phyloP scores from a whole-genome alignment of 140 eudicot species.

The Stevia rebaudiana region DNA sequence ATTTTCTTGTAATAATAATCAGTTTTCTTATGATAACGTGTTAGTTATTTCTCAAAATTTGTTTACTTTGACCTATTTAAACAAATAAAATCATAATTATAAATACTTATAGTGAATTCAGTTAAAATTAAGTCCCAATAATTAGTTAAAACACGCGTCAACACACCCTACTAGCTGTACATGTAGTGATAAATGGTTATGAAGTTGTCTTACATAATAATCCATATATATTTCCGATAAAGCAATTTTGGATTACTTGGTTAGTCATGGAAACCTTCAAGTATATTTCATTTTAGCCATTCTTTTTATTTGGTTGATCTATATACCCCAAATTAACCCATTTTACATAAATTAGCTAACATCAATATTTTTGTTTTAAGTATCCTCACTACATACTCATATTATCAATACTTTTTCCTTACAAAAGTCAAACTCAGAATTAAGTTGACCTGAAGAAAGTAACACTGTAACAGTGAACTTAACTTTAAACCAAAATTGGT shows the following conservation, averaged over 20 bases:
- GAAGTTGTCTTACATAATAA: not conserved
- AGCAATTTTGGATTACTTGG: not conserved
- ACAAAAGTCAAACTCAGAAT: no score
- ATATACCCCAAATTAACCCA: not conserved
- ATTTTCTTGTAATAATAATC: not conserved
- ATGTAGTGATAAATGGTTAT: not conserved
- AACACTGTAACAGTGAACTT: no score
- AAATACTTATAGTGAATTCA: no score
- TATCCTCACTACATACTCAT: not conserved
- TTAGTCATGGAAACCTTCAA: not conserved
- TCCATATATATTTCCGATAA: not conserved
- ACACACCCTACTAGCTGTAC: not conserved
- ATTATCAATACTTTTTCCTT: no score
- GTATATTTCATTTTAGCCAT: not conserved
- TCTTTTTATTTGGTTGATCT: not conserved
- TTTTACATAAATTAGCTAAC: not conserved
- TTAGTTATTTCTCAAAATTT: constrained; percentile 1
- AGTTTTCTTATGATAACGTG: not conserved
- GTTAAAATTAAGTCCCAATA: not conserved
- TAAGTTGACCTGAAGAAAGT: no score
- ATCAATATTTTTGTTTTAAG: not conserved
- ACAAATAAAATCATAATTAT: no score
- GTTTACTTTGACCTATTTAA: not conserved
- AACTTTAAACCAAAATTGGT: no score
- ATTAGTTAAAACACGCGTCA: not conserved